Evolutionary conservation across 768 basidiomycete genomes (phyloP), one percentile per base, ranked within the genome.

Genomic region (Podaxis sp.): DNA sequence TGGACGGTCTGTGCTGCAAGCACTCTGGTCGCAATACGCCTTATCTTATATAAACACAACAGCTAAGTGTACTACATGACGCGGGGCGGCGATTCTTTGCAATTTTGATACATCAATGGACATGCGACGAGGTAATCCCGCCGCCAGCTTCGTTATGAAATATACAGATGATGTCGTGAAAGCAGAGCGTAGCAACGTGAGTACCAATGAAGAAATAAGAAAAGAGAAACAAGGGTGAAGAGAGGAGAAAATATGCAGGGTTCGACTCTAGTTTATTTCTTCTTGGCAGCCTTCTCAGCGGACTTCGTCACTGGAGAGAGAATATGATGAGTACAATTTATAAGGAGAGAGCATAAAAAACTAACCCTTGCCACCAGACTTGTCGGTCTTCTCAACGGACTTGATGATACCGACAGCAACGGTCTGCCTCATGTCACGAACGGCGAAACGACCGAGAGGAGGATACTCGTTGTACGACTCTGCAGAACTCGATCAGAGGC

Each of bases 381-480:
- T 95, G 63, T 96, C 95, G 68, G 93, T 86, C 88, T 96, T 96
- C 59, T 97, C 95, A 67, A 97, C 95, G 65, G 88, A 87, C 85
- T 98, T 98, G 87, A 99, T 97, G 83, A 98, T 91, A 80, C 95
- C 95, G 72, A 97, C 95, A 68, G 95, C 95, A 67, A 99, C 96
- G 66, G 96, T 97, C 83, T 98, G 96, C 78, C 96, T 91, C 96
- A 98, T 97, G 86, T 97, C 95, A 89, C 95, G 95, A 78, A 97
- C 95, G 73, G 95, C 95, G 82, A 96, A 96, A 78, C 96, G 96
- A 84, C 97, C 96, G 68, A 99, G 90, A 79, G 97, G 97, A 71
- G 97, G 96, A 83, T 98, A 99, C 79, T 95, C 92, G 75, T 90
- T 89, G 87, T 95, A 97, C 46, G 90, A 86, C 84, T 96, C 78